Percentiles rank a stretch among this genome's conserved stretches.
These are phyloP conservation scores for Catunica adiposa DNA, from an alignment of 2,329 filamentous ascomycete genomes.

Conservation along the genomic window DNA sequence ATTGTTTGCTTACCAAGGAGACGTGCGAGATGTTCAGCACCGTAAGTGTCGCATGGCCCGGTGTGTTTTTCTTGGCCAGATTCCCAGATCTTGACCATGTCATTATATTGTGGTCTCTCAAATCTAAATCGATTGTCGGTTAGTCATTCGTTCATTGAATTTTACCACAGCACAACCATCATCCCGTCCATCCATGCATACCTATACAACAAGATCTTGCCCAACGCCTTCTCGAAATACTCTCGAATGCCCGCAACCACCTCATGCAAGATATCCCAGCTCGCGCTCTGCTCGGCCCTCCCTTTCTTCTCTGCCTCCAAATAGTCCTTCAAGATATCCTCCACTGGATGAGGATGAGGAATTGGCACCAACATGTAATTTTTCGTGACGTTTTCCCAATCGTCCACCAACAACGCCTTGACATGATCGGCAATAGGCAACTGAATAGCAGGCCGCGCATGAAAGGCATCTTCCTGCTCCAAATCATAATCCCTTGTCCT, in stretches of 20 bases:
- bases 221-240: slow-evolving; percentile 85
- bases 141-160: background rate
- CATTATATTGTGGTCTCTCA: slow-evolving; percentile 74
- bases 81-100: slow-evolving; percentile 56
- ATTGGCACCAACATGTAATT: slow-evolving; percentile 78
- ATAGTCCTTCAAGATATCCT: slow-evolving; percentile 67
- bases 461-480: slow-evolving; percentile 81
- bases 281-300: slow-evolving; percentile 48
- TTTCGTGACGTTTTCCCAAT: slow-evolving; percentile 98
- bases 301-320: slow-evolving; percentile 50
- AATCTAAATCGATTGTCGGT: too few relatives aligned
- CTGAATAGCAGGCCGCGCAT: slow-evolving; percentile 68
- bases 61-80: slow-evolving; percentile 47
- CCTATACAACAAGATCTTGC: slow-evolving; percentile 75
- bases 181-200: slow-evolving; percentile 21
- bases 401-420: slow-evolving; percentile 85
- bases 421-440: slow-evolving; percentile 75
- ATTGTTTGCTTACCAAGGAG: slow-evolving; percentile 79
- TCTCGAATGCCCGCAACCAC: slow-evolving; percentile 71
- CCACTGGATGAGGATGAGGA: slow-evolving; percentile 60
- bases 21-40: slow-evolving; percentile 78
- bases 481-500: slow-evolving; percentile 66
- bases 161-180: background rate
- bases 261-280: slow-evolving; percentile 77
- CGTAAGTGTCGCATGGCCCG: slow-evolving; percentile 66